Base-by-base conservation (phyloP, 2,329 filamentous ascomycete species). In the Clarireedia sp. region DNA sequence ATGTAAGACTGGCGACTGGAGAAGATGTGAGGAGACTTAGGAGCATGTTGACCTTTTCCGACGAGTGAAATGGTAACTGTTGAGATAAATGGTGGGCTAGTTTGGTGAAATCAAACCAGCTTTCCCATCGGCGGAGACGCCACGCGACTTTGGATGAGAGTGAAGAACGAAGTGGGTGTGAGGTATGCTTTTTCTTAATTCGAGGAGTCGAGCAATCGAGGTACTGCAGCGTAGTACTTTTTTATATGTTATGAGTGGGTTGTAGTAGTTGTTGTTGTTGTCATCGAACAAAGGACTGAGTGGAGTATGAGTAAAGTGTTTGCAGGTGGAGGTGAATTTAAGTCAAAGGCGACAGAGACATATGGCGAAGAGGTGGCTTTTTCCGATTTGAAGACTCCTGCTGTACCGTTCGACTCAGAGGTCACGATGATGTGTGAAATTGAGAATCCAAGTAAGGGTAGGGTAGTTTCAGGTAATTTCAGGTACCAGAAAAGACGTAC, bases 1-100 rank as follows among this genome's bases (percentile, higher is more conserved):
- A 75, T 73, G 75, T 78, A 72, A 74, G 78, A 79, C 79, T 74
- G 78, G 76, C 80, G 80, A 84, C 81, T 83, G 80, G 77, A 74
- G 69, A 71, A 68, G 69, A 63, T 66, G 65, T 66, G 65, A 69
- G 70, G 71, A 70, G 73, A 75, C 72, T 76, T 81, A 81, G 68
- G 78, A 74, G 75, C 81, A 85, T 85, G 67, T 74, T 81, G 67
- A 65, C 62, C 62, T 66, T 33, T 66, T 67, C 60, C 66, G 62
- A 63, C 60, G 64, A 54, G 61, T 61, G 59, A 66, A 63, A 61
- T 64, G 66, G 63, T 65, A 61, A 55, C 53, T 59, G 59, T 64
- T 62, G 55, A 48, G 58, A 58, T 64, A 64, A 61, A 67, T 67
- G 64, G 63, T 63, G 59, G 58, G 62, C 63, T 66, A 67, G 64